Percentiles rank a stretch among this genome's conserved stretches.
Evolutionary conservation across 1,139 yeast species (phyloP).

Genomic region (Blastobotrys proliferans): DNA sequence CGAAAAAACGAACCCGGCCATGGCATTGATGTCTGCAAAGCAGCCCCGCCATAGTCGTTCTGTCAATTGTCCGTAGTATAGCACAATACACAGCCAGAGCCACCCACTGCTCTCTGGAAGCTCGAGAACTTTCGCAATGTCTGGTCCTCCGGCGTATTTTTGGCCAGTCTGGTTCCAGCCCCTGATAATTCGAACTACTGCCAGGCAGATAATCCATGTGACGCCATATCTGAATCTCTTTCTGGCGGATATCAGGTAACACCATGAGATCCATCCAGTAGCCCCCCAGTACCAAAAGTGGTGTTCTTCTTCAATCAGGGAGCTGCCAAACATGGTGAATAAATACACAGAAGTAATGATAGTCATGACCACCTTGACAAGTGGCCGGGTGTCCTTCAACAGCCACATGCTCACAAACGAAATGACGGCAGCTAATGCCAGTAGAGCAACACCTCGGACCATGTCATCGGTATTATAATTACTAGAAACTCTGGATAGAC

Average conservation of each 20-base stretch:
- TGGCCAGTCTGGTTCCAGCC: conserved; percentile 94
- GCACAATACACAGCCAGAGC: conserved; percentile 49
- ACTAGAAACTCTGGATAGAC: conserved; percentile 64
- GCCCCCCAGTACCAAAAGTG: conserved; percentile 91
- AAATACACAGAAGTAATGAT: conserved; percentile 46
- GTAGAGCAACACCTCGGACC: conserved; percentile 42
- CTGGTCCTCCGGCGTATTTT: conserved; percentile 55
- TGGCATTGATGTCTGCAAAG: conserved; percentile 23
- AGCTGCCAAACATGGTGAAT: conserved; percentile 74
- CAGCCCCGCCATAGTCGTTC: conserved; percentile 28
- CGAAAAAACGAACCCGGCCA: conserved; percentile 40
- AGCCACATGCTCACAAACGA: conserved; percentile 16
- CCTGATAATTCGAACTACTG: conserved; percentile 57
- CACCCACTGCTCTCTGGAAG: conserved; percentile 23
- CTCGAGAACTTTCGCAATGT: conserved; percentile 38
- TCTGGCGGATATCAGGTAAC: conserved; percentile 28
- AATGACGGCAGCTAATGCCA: conserved; percentile 29
- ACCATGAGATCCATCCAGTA: conserved; percentile 37
- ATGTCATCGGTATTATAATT: conserved; percentile 61
- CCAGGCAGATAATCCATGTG: conserved; percentile 37
- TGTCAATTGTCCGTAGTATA: conserved; percentile 38
- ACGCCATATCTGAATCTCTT: conserved; percentile 24
- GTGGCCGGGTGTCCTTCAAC: conserved; percentile 7
- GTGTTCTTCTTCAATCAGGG: conserved; percentile 95
- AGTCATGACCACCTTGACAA: conserved; percentile 27